These are phyloP conservation scores for Pythium angustatum DNA, from an alignment of 352 stramenopile species.

Conservation along the genomic window DNA sequence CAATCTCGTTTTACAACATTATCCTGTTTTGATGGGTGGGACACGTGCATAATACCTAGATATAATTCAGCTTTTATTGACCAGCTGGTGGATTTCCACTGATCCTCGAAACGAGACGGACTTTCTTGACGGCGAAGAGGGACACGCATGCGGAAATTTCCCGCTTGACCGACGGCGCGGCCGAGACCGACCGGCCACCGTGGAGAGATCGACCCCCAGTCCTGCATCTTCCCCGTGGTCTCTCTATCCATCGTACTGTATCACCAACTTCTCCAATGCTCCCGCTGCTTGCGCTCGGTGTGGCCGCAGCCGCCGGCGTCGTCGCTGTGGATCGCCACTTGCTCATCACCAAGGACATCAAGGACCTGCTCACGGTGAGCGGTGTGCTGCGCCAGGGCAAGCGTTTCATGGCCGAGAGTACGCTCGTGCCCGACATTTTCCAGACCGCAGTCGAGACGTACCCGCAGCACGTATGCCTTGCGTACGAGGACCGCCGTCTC, in stretches of 20 bases:
- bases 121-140: not conserved
- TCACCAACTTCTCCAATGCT: not conserved
- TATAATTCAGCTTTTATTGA: not conserved
- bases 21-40: no score
- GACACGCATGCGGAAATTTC: not conserved
- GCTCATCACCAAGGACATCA: slow-evolving; percentile 59
- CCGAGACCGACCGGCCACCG: not conserved
- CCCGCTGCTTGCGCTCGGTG: slow-evolving; percentile 36
- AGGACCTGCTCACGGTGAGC: slow-evolving; percentile 38
- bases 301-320: not conserved
- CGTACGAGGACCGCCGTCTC: slow-evolving; percentile 48
- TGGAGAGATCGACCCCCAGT: not conserved
- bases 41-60: no score
- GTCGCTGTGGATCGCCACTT: slow-evolving; percentile 41
- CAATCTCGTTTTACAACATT: not conserved
- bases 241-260: not conserved
- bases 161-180: not conserved
- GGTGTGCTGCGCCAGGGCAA: slow-evolving; percentile 47
- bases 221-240: not conserved
- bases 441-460: slow-evolving; percentile 52
- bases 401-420: slow-evolving; percentile 35
- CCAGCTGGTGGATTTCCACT: not conserved
- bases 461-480: slow-evolving; percentile 63
- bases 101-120: not conserved
- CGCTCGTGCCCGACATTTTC: slow-evolving; percentile 62